Evolutionary conservation across 129 eudicot genomes (phyloP).

Genomic region (Flaveria bidentis): DNA sequence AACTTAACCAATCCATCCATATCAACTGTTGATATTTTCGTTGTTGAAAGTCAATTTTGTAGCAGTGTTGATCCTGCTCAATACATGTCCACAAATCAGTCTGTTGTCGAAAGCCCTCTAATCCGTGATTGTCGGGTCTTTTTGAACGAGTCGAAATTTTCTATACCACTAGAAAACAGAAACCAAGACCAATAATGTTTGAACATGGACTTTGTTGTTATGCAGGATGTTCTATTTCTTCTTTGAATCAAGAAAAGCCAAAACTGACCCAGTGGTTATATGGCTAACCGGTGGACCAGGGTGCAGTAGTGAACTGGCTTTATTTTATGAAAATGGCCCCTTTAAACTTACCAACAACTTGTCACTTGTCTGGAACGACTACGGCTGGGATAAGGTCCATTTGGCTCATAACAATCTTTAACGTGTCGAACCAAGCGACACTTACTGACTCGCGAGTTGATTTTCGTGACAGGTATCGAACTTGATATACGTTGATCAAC

Average conservation of each 20-base stretch:
- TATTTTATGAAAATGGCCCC: constrained; percentile 96
- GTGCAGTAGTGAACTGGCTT: constrained; percentile 79
- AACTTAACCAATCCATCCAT: too few relatives aligned
- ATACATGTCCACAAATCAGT: too few relatives aligned
- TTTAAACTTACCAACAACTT: constrained; percentile 63
- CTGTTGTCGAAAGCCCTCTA: too few relatives aligned
- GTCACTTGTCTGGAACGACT: constrained; percentile 81
- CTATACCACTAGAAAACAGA: neutral
- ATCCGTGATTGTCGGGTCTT: too few relatives aligned
- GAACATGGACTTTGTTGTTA: neutral
- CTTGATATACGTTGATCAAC: constrained; percentile 91
- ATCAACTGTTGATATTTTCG: too few relatives aligned
- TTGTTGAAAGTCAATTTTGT: too few relatives aligned
- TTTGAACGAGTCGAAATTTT: too few relatives aligned
- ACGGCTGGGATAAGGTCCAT: constrained; percentile 85
- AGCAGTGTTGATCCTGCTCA: too few relatives aligned
- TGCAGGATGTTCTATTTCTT: constrained; percentile 93
- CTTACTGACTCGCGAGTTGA: neutral
- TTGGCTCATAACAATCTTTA: constrained; percentile 2
- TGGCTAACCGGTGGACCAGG: constrained; percentile 98
- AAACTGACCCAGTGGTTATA: constrained; percentile 76
- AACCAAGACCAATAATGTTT: neutral
- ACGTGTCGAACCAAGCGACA: neutral
- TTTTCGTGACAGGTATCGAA: constrained; percentile 63
- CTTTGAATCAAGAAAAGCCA: constrained; percentile 73